Base-by-base conservation (phyloP, 2,329 filamentous ascomycete species). In the Arthrobotrys megalospora region DNA sequence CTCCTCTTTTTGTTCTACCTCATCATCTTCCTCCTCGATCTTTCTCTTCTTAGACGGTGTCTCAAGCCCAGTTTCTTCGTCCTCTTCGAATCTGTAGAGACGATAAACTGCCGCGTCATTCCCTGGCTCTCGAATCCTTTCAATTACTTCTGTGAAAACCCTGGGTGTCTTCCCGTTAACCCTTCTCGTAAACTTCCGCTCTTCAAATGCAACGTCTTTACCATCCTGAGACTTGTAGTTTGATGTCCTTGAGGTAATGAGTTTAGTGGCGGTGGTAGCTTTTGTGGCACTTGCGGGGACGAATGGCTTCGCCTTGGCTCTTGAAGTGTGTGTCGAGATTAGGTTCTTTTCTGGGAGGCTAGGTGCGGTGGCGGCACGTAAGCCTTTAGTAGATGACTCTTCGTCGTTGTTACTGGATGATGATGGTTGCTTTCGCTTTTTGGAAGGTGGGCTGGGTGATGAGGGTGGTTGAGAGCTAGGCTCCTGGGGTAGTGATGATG, bases 251-350 rank as follows among this genome's bases (percentile, higher is more conserved):
- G 47, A 55, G 6, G 12, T n/a, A 5, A 69, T 19, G 7, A 76
- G 21, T 36, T 69, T 63, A 0, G 72, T 69, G 11, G 53, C 11
- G 1, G 28, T 34, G 14, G 72, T 76, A 1, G 48, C 38, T n/a
- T 76, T 76, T 19, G 72, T 76, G 12, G 72, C 72, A 6, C 28
- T 69, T 10, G 55, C 12, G 7, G 64, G 72, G 16, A 76, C 48
- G 21, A 76, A 76, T 11, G 72, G 38, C n/a, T 58, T 76, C 10
- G 47, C 55, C 11, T 53, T 75, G 45, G 63, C 52, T 43, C 19
- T 64, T 1, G 72, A 69, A 1, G 34, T 69, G n/a, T 76, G 72
- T 1, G 45, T 76, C 14, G 72, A 68, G 6, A 76, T 52, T 28
- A 69, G 16, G 48, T 76, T 76, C 45, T 69, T 50, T 8, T 41